Conservation (phyloP, 192 early-diverging fungal genomes). For the Coemansia guatemalensis region DNA sequence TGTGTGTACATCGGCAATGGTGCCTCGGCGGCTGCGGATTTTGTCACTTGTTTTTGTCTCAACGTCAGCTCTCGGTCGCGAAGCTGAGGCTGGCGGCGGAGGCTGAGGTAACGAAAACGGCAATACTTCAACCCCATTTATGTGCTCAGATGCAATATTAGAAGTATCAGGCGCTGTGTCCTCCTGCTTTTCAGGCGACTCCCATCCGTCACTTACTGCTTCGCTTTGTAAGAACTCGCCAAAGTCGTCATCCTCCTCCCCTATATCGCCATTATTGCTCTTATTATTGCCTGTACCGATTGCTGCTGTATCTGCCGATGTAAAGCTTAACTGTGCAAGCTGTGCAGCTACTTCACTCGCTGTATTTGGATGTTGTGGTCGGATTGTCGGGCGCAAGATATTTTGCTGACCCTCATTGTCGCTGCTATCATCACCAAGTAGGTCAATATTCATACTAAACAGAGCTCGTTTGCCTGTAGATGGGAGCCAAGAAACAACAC, state of each 20-base stretch:
- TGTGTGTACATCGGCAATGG: neutral
- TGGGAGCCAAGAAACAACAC: neutral
- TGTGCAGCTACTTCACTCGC: neutral
- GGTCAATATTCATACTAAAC: constrained; percentile 13
- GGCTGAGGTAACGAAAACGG: constrained; percentile 6
- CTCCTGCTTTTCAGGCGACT: neutral
- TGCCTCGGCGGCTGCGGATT: neutral
- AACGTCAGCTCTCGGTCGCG: neutral
- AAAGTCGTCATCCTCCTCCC: constrained; percentile 27
- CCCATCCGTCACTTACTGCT: neutral
- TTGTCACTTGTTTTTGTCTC: neutral
- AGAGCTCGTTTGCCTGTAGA: neutral
- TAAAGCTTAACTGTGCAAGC: neutral
- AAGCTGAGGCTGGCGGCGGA: constrained; percentile 11
- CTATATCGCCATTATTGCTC: neutral
- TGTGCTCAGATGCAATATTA: neutral
- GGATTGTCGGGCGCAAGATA: constrained; percentile 20
- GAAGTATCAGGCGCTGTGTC: neutral
- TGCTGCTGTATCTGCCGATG: neutral
- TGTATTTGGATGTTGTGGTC: constrained; percentile 11
- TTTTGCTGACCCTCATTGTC: constrained; percentile 6
- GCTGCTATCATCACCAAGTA: constrained; percentile 17
- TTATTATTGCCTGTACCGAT: neutral
- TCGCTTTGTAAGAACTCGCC: constrained; percentile 33
- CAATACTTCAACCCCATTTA: neutral